Evolutionary conservation across 2,329 filamentous ascomycete genomes (phyloP).

Genomic region (Ophiostoma ulmi): DNA sequence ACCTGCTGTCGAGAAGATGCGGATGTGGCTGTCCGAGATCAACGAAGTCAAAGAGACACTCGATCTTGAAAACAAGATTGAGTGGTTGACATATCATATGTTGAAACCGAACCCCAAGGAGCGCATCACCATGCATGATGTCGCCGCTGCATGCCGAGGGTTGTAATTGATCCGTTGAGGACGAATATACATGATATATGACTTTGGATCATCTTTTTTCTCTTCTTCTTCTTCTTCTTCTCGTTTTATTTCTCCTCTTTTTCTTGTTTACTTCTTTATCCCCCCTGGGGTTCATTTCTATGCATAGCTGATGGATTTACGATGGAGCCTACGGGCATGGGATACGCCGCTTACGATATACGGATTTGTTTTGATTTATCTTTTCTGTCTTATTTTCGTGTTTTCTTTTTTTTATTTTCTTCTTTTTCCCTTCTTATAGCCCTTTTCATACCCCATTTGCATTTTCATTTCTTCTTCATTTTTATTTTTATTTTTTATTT

Average conservation of each 20-base stretch:
- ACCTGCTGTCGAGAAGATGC: conserved; percentile 49
- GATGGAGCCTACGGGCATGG: neutral
- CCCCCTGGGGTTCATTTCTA: neutral
- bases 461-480: neutral
- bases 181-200: neutral
- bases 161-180: neutral
- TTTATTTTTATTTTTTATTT: neutral
- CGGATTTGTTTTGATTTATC: neutral
- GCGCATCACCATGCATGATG: conserved; percentile 51
- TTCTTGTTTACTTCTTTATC: neutral
- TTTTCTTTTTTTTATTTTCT: neutral
- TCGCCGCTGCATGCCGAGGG: conserved; percentile 36
- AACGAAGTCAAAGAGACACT: conserved; percentile 45
- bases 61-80: conserved; percentile 44
- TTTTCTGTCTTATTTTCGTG: neutral
- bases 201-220: neutral
- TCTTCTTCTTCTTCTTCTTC: no score
- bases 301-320: neutral
- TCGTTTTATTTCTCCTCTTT: neutral
- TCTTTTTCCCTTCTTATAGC: neutral
- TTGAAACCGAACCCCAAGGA: conserved; percentile 47
- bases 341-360: neutral
- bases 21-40: conserved; percentile 52
- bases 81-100: conserved; percentile 52
- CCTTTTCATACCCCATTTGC: neutral